Conservation (phyloP, 2,329 filamentous ascomycete species). For the Bertia moriformis region DNA sequence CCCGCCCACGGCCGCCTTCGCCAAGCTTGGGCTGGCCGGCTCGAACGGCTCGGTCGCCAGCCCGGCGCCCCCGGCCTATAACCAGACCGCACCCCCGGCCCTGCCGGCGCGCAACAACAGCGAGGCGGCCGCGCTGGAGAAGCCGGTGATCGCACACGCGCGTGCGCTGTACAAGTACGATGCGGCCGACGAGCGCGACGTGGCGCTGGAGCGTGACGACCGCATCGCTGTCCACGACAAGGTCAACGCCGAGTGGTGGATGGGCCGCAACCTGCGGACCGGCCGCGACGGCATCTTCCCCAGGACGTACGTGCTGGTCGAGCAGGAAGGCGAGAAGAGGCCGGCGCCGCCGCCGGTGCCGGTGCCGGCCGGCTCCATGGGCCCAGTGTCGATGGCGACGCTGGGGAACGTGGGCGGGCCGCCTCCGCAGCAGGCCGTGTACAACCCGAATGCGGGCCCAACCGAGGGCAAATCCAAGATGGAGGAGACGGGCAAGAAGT, state of each 20-base stretch:
- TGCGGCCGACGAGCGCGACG: constrained; percentile 65
- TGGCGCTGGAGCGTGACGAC: constrained; percentile 70
- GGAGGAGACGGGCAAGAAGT: constrained; percentile 73
- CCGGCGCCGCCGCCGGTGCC: background rate
- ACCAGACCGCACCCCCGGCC: constrained; percentile 23
- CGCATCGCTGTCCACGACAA: constrained; percentile 69
- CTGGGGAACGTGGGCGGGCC: constrained; percentile 9
- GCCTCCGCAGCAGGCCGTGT: constrained; percentile 11
- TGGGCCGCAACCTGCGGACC: constrained; percentile 72
- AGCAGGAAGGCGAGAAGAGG: constrained; percentile 20
- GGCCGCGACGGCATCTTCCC: constrained; percentile 86
- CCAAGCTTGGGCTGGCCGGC: background rate
- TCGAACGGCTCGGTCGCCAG: background rate
- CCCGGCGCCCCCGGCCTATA: constrained; percentile 34
- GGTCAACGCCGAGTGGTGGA: constrained; percentile 97
- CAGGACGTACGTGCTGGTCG: constrained; percentile 69
- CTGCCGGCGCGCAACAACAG: constrained; percentile 14
- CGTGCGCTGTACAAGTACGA: constrained; percentile 74
- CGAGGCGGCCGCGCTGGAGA: constrained; percentile 19
- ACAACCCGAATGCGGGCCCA: constrained; percentile 7
- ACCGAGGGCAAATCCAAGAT: constrained; percentile 40
- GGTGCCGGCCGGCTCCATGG: constrained; percentile 3
- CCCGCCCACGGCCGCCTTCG: constrained; percentile 14
- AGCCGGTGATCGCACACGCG: constrained; percentile 55
- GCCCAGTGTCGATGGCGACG: constrained; percentile 8